A percentile compares a stretch with the other conserved stretches of the same genome.
Evolutionary conservation across 2,329 filamentous ascomycete species (phyloP).

Genomic region (Albophoma yamanashiensis): DNA sequence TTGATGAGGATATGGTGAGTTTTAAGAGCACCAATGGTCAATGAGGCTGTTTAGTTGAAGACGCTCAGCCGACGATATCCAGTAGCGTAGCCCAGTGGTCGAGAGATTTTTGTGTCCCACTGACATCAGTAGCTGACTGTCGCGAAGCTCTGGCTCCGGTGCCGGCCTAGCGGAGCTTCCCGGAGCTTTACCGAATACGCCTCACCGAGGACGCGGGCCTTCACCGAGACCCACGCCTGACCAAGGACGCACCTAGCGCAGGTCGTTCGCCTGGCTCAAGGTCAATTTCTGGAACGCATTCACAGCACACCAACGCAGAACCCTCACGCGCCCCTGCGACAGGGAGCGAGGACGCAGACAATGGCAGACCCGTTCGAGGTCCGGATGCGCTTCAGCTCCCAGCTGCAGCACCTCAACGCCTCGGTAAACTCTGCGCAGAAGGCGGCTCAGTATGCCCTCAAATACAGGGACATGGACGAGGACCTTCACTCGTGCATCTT

Average conservation of each 20-base stretch:
- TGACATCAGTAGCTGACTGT: not conserved
- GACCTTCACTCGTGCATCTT: conserved; percentile 95
- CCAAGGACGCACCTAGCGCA: not conserved
- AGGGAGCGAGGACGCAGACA: not conserved
- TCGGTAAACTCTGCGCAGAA: conserved; percentile 83
- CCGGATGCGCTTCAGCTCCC: conserved; percentile 88
- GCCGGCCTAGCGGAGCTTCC: not conserved
- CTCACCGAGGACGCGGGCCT: conserved; percentile 4
- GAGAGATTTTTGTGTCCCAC: conserved; percentile 1
- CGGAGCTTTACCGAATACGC: conserved; percentile 4
- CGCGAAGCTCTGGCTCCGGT: not conserved
- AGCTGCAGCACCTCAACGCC: conserved; percentile 84
- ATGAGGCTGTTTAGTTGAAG: not conserved
- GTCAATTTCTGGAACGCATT: not conserved
- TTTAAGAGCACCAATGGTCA: not conserved
- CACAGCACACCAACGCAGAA: not conserved
- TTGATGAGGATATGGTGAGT: not conserved
- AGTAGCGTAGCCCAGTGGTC: not conserved
- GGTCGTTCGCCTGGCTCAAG: not conserved
- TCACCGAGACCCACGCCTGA: conserved; percentile 1
- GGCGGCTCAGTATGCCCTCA: conserved; percentile 88
- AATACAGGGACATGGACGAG: conserved; percentile 89
- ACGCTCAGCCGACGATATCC: not conserved
- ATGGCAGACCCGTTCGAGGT: conserved; percentile 91
- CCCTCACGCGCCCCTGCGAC: not conserved